Evolutionary conservation across 148 eudicot genomes (phyloP), one percentile per base, ranked within the genome.

Genomic region (Cornus controversa): DNA sequence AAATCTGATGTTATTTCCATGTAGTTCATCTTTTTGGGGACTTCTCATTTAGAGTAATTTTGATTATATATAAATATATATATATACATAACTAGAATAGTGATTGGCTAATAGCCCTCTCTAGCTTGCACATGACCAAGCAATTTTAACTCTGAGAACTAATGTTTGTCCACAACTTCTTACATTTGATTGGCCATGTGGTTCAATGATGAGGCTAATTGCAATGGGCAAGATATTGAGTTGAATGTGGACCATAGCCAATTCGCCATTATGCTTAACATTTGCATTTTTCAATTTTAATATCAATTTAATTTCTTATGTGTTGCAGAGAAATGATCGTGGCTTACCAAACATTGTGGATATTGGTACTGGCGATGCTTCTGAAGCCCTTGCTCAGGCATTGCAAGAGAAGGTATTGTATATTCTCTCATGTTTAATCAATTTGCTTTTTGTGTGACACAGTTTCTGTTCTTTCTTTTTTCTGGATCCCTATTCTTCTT

Each of bases 401-500:
- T 81, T 93, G 87, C 94, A 93, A n/a, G 99, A 96, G 78, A 96
- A 96, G 93, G 99, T 96, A 81, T 28, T 70, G 36, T 53, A 31
- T 10, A 72, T 23, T 37, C 37, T 75, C 27, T 25, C 31, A 70
- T 70, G 8, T 80, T 27, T n/a, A 26, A 68, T 28, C 45, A 1
- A 25, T 74, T 24, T 24, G 77, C 77, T 42, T 16, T 74, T 27
- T 11, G 40, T 7, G 34, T 71, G 67, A 23, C 71, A 69, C 66
- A 20, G 20, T 28, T 68, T 84, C 53, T 74, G 36, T 69, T 31
- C 29, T 50, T 40, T 24, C 22, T 40, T 25, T 31, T 0, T 22
- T 63, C 72, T 45, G 65, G 67, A 28, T 82, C n/a, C 15, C 68
- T 80, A 34, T 64, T 45, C n/a, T 31, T 37, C 53, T 64, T 28